Conservation (phyloP, 106 monocot genomes). For the Iris macrosiphon region DNA sequence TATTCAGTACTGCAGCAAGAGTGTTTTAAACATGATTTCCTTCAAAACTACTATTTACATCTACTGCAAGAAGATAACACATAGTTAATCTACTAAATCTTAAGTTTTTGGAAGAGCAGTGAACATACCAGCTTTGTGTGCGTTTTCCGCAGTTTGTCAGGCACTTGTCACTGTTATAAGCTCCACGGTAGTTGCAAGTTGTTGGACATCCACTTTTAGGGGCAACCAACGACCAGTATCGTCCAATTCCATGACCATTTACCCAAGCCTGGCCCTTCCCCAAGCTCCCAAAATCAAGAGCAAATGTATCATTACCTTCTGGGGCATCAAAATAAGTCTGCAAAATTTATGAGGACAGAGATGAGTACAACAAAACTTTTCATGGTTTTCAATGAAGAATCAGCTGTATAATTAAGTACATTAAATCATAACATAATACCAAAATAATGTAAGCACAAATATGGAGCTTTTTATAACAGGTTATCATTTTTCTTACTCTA, state of each 20-base stretch:
- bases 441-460: too few species aligned
- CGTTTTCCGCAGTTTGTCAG: conserved; percentile 70
- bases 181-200: conserved; percentile 77
- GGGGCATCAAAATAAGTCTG: conserved; percentile 89
- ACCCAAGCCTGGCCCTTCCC: conserved; percentile 93
- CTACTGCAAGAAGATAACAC: too few species aligned
- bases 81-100: not conserved
- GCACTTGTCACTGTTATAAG: conserved; percentile 80
- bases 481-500: too few species aligned
- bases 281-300: conserved; percentile 85
- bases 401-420: not conserved
- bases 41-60: too few species aligned
- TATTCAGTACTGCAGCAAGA: too few species aligned
- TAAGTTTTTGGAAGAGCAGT: not conserved
- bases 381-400: too few species aligned
- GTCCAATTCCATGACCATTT: conserved; percentile 84
- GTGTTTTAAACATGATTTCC: too few species aligned
- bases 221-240: conserved; percentile 81
- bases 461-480: too few species aligned
- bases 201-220: conserved; percentile 66
- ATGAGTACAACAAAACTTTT: too few species aligned
- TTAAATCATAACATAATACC: not conserved
- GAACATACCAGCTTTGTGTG: conserved; percentile 74
- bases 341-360: too few species aligned
- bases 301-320: conserved; percentile 56